These are phyloP conservation scores for Saccharum spontaneum DNA, from an alignment of 176 grass and related monocot species.

Conservation along the genomic window DNA sequence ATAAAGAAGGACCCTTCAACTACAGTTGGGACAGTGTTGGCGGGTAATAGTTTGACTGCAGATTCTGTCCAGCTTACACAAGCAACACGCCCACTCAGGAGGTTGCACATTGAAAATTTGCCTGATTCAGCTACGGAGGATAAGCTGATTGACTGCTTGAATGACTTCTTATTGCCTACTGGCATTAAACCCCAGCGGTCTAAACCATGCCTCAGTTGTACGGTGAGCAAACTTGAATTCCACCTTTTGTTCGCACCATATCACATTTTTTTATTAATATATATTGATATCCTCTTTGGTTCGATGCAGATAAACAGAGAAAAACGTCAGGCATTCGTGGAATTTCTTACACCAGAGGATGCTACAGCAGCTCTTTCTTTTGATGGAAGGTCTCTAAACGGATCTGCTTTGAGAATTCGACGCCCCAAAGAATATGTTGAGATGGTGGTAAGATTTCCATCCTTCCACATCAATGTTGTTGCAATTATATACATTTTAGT, in stretches of 20 bases:
- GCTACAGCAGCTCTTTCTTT: slow-evolving; percentile 91
- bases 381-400: slow-evolving; percentile 70
- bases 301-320: slow-evolving; percentile 90
- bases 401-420: slow-evolving; percentile 79
- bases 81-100: slow-evolving; percentile 80
- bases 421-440: slow-evolving; percentile 93
- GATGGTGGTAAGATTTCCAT: slow-evolving; percentile 67
- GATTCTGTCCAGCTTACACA: slow-evolving; percentile 90
- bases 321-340: slow-evolving; percentile 80
- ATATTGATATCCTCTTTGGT: slow-evolving; percentile 16
- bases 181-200: slow-evolving; percentile 49
- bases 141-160: slow-evolving; percentile 70
- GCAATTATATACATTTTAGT: slow-evolving; percentile 11
- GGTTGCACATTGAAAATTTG: slow-evolving; percentile 83
- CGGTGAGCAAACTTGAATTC: slow-evolving; percentile 48
- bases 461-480: slow-evolving; percentile 27
- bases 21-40: slow-evolving; percentile 39
- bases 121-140: slow-evolving; percentile 68
- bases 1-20: slow-evolving; percentile 33
- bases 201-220: slow-evolving; percentile 88
- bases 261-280: slow-evolving; percentile 29
- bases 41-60: slow-evolving; percentile 47
- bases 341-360: slow-evolving; percentile 98
- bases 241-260: slow-evolving; percentile 1
- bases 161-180: slow-evolving; percentile 67